Percentiles rank a stretch among this genome's conserved stretches.
phyloP scores from a whole-genome alignment of 768 basidiomycete genomes.

The Phanerochaete carnosa region DNA sequence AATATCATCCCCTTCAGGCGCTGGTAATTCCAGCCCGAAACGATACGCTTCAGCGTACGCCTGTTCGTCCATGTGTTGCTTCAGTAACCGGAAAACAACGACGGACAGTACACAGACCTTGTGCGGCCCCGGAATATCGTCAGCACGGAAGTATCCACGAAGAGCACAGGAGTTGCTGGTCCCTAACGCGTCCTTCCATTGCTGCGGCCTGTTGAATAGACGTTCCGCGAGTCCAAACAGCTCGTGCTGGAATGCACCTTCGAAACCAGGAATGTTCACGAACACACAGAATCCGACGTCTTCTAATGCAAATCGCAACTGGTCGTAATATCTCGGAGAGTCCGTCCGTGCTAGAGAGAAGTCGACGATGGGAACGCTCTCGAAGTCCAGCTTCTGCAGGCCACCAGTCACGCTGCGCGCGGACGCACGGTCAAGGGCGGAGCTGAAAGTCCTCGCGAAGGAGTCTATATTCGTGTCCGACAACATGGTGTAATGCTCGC shows the following conservation, averaged over 20 bases:
- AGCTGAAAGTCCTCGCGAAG: background rate
- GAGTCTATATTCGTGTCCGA: constrained; percentile 1
- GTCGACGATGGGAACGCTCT: constrained; percentile 9
- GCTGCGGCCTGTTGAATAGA: constrained; percentile 23
- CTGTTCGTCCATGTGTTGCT: constrained; percentile 8
- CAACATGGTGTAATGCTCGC: constrained; percentile 34
- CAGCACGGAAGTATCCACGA: constrained; percentile 28
- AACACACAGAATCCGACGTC: constrained; percentile 26
- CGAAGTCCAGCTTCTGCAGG: constrained; percentile 10
- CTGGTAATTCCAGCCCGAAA: constrained; percentile 25
- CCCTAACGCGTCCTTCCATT: constrained; percentile 26
- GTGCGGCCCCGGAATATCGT: constrained; percentile 21
- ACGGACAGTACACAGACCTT: constrained; percentile 16
- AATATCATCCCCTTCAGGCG: constrained; percentile 15
- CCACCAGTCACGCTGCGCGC: too few relatives aligned
- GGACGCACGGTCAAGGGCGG: background rate
- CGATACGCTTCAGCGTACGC: constrained; percentile 30
- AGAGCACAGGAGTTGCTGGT: constrained; percentile 23
- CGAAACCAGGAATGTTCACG: constrained; percentile 29
- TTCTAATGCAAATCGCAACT: constrained; percentile 23
- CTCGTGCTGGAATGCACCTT: constrained; percentile 19
- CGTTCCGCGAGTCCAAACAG: constrained; percentile 21
- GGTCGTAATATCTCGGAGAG: constrained; percentile 4
- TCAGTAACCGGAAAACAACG: background rate
- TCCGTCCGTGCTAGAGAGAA: constrained; percentile 6